Conservation (phyloP, 2,329 filamentous ascomycete species). For the Emergomyces africanus region DNA sequence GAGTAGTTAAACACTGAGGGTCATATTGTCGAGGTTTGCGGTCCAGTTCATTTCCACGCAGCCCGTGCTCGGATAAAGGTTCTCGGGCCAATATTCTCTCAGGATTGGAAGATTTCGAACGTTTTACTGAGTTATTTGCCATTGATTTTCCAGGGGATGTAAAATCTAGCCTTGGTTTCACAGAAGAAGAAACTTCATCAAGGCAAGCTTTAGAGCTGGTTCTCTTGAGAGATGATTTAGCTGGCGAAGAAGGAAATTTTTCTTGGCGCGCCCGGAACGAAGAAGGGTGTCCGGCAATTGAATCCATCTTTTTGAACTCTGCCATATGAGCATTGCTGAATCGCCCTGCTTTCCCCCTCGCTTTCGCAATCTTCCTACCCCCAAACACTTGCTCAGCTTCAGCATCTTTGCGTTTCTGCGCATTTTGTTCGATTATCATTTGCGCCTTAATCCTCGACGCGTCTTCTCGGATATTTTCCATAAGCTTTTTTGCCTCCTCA, state of each 20-base stretch:
- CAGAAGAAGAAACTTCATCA: slow-evolving; percentile 38
- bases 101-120: slow-evolving; percentile 51
- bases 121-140: slow-evolving; percentile 48
- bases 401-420: slow-evolving; percentile 36
- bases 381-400: slow-evolving; percentile 31
- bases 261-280: slow-evolving; percentile 45
- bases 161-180: slow-evolving; percentile 12
- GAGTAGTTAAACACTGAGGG: slow-evolving; percentile 53
- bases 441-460: slow-evolving; percentile 58
- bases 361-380: slow-evolving; percentile 61
- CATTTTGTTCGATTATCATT: slow-evolving; percentile 49
- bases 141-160: slow-evolving; percentile 9
- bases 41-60: slow-evolving; percentile 14
- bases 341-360: slow-evolving; percentile 63
- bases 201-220: slow-evolving; percentile 51
- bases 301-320: slow-evolving; percentile 96
- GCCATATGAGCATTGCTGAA: slow-evolving; percentile 79
- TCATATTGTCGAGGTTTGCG: slow-evolving; percentile 33
- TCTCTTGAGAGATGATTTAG: slow-evolving; percentile 36
- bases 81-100: slow-evolving; percentile 59
- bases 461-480: slow-evolving; percentile 58
- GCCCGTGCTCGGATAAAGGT: slow-evolving; percentile 11
- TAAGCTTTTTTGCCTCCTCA: slow-evolving; percentile 42
- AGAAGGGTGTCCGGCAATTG: slow-evolving; percentile 76
- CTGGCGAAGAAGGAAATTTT: slow-evolving; percentile 24